phyloP scores from a whole-genome alignment of 129 eudicot species.

The Arctium lappa region DNA sequence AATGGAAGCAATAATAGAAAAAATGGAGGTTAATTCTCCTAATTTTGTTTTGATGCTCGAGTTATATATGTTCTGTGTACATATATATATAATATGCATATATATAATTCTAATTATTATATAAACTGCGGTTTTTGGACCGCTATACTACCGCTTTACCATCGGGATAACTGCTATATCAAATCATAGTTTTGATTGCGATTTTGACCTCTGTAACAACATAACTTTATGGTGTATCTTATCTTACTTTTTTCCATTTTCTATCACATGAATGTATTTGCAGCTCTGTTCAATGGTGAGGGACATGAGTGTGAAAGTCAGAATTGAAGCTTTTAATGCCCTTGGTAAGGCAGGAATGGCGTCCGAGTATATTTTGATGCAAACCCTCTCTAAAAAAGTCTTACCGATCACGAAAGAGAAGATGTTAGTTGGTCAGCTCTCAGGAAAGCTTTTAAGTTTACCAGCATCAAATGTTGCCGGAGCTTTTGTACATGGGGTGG shows the following conservation, averaged over 20 bases:
- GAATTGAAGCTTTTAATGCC: conserved; percentile 60
- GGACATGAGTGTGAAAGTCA: conserved; percentile 74
- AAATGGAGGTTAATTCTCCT: neutral
- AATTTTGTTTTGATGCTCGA: neutral
- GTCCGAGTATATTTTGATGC: conserved; percentile 60
- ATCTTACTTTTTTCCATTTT: neutral
- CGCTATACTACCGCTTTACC: neutral
- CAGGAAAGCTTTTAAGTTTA: conserved; percentile 21
- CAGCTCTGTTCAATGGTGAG: conserved; percentile 87
- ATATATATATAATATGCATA: too few relatives aligned
- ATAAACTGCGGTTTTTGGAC: neutral
- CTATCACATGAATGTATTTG: neutral
- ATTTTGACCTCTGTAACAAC: neutral
- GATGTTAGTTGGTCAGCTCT: conserved; percentile 37
- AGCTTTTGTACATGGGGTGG: conserved; percentile 80
- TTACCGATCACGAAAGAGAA: conserved; percentile 36
- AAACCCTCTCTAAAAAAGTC: conserved; percentile 66
- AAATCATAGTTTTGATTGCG: neutral
- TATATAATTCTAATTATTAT: neutral
- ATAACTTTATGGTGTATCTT: conserved; percentile 1
- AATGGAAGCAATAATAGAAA: neutral
- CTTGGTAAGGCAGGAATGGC: conserved; percentile 55
- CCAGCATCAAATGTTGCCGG: too few relatives aligned
- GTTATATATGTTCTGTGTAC: neutral
- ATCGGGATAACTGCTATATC: neutral